phyloP scores from a whole-genome alignment of 139 green algal genomes.

The Ettlia oleoabundans region DNA sequence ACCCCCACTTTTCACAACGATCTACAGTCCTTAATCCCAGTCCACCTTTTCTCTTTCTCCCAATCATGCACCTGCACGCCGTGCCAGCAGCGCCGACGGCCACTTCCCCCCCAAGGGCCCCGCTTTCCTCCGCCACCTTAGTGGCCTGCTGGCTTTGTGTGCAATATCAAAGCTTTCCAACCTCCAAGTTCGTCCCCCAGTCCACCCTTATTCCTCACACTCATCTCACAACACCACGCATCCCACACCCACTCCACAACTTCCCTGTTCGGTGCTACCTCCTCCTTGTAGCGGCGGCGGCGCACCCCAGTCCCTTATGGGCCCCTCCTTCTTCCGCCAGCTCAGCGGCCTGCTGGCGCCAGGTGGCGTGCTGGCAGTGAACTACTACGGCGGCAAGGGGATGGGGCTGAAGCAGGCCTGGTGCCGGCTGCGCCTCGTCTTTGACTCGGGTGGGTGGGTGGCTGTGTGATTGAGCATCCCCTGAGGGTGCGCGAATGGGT shows the following conservation, averaged over 20 bases:
- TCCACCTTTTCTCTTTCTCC: too few species aligned
- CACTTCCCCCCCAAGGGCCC: neutral
- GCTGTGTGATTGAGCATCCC: neutral
- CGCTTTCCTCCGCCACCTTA: slow-evolving; percentile 8
- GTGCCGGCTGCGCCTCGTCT: slow-evolving; percentile 21
- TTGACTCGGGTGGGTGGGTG: slow-evolving; percentile 13
- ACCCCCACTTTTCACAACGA: too few species aligned
- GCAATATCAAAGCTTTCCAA: too few species aligned
- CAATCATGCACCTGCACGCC: too few species aligned
- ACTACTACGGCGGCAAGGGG: slow-evolving; percentile 15
- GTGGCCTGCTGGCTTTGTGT: neutral
- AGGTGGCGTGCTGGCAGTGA: slow-evolving; percentile 20
- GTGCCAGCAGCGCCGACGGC: slow-evolving; percentile 10
- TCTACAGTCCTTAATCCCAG: too few species aligned
- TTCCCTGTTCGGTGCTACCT: neutral
- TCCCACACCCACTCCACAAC: neutral
- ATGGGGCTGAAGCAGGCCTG: slow-evolving; percentile 15
- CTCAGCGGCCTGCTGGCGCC: neutral
- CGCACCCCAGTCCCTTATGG: neutral
- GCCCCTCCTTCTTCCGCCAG: slow-evolving; percentile 2
- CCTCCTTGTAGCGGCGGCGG: slow-evolving; percentile 1
- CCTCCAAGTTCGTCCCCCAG: too few species aligned
- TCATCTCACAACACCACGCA: too few species aligned
- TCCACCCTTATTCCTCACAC: too few species aligned
- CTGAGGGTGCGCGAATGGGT: neutral